These are phyloP conservation scores for Lecanoromycetidae sp. DNA, from an alignment of 2,329 filamentous ascomycete species.

Conservation along the genomic window DNA sequence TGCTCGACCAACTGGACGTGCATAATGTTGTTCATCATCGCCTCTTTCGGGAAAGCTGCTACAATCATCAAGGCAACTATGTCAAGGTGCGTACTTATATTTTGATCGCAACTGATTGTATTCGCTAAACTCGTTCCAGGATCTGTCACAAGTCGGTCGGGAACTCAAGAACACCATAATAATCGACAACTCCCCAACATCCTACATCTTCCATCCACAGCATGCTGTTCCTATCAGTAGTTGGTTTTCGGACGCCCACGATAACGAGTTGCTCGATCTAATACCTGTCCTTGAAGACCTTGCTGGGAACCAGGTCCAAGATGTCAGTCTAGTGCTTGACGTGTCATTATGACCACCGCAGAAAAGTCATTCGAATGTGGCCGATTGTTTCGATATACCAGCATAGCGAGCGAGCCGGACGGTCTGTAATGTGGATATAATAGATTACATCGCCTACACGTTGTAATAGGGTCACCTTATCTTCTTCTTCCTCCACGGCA, in stretches of 20 bases:
- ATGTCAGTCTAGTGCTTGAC: constrained; percentile 95
- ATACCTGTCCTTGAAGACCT: constrained; percentile 98
- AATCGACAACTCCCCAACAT: constrained; percentile 98
- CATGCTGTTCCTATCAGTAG: constrained; percentile 98
- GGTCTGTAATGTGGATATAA: constrained; percentile 5
- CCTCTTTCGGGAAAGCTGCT: constrained; percentile 95
- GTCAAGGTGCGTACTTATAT: constrained; percentile 53
- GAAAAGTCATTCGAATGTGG: constrained; percentile 2
- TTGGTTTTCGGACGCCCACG: constrained; percentile 99
- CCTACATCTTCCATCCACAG: constrained; percentile 98
- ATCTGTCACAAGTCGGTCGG: constrained; percentile 89
- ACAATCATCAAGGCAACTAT: constrained; percentile 98
- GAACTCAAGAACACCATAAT: constrained; percentile 97
- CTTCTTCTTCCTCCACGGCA: constrained; percentile 3
- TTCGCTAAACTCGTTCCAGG: constrained; percentile 29
- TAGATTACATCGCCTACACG: constrained; percentile 9
- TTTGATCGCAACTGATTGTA: neutral
- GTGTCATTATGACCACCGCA: constrained; percentile 48
- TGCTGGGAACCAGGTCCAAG: constrained; percentile 73
- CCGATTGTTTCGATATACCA: constrained; percentile 6
- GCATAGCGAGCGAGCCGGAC: constrained; percentile 11
- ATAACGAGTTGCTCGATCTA: constrained; percentile 93
- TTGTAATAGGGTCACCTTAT: constrained; percentile 7
- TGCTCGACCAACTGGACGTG: constrained; percentile 93
- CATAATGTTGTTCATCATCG: constrained; percentile 93